Base-by-base conservation (phyloP, 129 eudicot genomes). In the Mikania micrantha region DNA sequence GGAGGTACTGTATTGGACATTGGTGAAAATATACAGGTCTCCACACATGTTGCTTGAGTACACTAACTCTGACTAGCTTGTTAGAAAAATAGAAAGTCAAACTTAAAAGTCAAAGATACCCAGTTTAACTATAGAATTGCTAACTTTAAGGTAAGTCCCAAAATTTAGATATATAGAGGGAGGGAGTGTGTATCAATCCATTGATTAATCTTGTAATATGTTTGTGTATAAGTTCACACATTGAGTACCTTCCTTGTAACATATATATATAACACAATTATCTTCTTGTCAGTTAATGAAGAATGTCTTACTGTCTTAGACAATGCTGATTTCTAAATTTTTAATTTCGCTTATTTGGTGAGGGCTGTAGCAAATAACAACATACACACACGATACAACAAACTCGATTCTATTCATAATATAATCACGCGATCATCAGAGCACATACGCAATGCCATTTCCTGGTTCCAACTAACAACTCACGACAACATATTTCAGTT, bases 1-100 rank as follows among this genome's bases (percentile, higher is more conserved):
- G 73, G 87, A 82, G 81, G 83, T 82, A 20, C 48, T 82, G 31
- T 82, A 82, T 34, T 82, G 87, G 87, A 82, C 87, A 28, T 74
- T 82, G 44, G 81, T 82, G 63, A 79, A 82, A 66, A 82, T 82
- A 65, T 82, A 82, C 20, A 70, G 87, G 59, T 82, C 87, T 19
- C 83, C 87, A 0, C 87, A 82, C 69, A 78, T 78, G 81, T 69
- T 82, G 52, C 76, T 82, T 45, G 87, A 82, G 79, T 83, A 78
- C 66, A 79, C 84, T 12, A 83, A 69, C 36, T 79, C 65, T 3
- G 84, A 83, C 69, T 83, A 71, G 70, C 25, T 40, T 47, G 25
- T 24, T 70, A 54, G 28, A 67, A n/a, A n/a, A 22, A 16, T 70
- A 54, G 28, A 32, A 32, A 32, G 36, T 32, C 36, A 32, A 62